Percentiles rank a stretch among this genome's conserved stretches.
Evolutionary conservation across 1,139 yeast genomes (phyloP).

Genomic region (Pneumocystis jirovecii): DNA sequence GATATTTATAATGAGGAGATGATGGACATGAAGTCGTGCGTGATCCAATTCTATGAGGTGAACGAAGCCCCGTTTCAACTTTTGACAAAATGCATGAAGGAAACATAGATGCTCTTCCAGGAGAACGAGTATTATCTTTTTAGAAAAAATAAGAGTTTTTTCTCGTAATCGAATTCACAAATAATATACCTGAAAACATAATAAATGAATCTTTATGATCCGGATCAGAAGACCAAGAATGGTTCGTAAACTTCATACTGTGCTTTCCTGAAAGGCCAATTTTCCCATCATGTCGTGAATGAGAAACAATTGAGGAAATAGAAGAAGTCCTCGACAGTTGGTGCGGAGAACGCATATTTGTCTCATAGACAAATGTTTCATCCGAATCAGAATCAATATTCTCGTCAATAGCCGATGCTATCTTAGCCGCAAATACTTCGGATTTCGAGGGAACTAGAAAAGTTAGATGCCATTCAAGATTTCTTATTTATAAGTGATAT

Average conservation of each 20-base stretch:
- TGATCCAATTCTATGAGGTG: not conserved
- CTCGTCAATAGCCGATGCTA: constrained; percentile 89
- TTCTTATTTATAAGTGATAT: too few relatives aligned
- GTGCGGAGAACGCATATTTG: constrained; percentile 22
- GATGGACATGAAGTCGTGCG: constrained; percentile 1
- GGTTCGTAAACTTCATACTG: constrained; percentile 10
- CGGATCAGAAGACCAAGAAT: not conserved
- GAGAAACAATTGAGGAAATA: not conserved
- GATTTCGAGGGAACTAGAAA: constrained; percentile 39
- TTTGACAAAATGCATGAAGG: not conserved
- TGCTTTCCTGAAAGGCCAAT: constrained; percentile 9
- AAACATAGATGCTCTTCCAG: not conserved
- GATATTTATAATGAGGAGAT: not conserved
- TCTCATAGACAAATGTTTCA: constrained; percentile 86
- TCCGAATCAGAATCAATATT: constrained; percentile 75
- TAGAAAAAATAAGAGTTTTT: not conserved
- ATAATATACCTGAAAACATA: not conserved
- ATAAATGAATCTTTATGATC: not conserved
- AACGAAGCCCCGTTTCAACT: not conserved
- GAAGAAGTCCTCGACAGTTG: not conserved
- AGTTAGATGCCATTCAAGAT: too few relatives aligned
- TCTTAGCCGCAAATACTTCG: constrained; percentile 82
- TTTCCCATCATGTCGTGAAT: constrained; percentile 1
- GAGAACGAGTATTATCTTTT: not conserved
- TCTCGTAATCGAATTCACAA: not conserved